Evolutionary conservation across 139 green algal species (phyloP).

Genomic region (Tetradesmus obliquus): DNA sequence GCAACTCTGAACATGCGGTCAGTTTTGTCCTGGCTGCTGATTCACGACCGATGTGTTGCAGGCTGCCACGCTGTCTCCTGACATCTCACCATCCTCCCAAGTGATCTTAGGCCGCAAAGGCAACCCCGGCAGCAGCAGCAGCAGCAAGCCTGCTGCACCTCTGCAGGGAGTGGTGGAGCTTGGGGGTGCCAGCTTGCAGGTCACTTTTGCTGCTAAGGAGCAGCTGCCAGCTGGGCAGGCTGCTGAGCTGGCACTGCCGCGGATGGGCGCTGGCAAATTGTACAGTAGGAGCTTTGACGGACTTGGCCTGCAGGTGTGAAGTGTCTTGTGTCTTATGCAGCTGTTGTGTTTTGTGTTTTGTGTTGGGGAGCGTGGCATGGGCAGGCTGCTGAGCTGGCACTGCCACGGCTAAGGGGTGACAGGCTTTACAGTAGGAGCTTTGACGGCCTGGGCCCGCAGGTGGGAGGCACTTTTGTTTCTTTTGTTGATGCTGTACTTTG

Average conservation of each 20-base stretch:
- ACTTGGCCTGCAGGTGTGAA: constrained; percentile 11
- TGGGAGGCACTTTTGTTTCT: not conserved
- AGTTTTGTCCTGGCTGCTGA: not conserved
- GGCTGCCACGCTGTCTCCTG: not conserved
- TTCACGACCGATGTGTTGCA: not conserved
- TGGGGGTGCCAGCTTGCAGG: constrained; percentile 64
- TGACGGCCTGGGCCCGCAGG: constrained; percentile 7
- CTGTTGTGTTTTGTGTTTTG: not conserved
- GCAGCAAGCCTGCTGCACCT: constrained; percentile 12
- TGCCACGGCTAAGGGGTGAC: not conserved
- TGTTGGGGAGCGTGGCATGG: not conserved
- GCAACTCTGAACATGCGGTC: too few relatives aligned
- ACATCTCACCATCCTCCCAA: not conserved
- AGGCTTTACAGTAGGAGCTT: constrained; percentile 1
- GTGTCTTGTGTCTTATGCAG: not conserved
- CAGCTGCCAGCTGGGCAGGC: constrained; percentile 12
- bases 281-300: constrained; percentile 45
- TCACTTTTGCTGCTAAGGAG: constrained; percentile 28
- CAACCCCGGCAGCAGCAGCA: constrained; percentile 19
- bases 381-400: not conserved
- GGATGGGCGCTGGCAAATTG: not conserved
- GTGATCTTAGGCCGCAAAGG: constrained; percentile 8
- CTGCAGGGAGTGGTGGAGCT: constrained; percentile 63
- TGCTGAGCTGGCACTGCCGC: constrained; percentile 7
- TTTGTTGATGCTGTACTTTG: too few relatives aligned